A percentile compares a stretch with the other conserved stretches of the same genome.
Conservation (phyloP, 805 yeast species). For the Vanderwaltozyma yarrowii region DNA sequence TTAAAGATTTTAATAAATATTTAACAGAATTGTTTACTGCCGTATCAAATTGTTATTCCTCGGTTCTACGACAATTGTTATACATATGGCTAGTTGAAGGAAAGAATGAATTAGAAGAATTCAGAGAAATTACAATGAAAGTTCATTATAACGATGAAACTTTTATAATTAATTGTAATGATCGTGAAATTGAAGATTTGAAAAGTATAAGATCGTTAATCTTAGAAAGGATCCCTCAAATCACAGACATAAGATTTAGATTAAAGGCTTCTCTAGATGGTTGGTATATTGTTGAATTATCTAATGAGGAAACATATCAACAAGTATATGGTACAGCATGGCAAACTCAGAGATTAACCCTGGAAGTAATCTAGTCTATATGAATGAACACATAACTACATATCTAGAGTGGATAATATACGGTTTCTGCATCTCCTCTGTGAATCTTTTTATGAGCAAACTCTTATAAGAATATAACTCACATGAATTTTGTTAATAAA, state of each 20-base stretch:
- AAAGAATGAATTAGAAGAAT: neutral
- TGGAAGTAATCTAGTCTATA: neutral
- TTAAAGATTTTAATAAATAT: neutral
- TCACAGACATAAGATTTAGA: neutral
- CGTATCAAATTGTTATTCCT: neutral
- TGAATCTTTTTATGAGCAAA: too few relatives aligned
- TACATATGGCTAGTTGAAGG: constrained; percentile 1
- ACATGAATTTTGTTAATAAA: too few relatives aligned
- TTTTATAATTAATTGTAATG: constrained; percentile 12
- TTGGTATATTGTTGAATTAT: constrained; percentile 13
- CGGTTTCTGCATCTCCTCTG: too few relatives aligned
- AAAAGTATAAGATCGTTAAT: constrained; percentile 6
- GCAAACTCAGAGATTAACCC: constrained; percentile 5
- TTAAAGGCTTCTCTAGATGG: constrained; percentile 11
- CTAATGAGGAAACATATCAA: constrained; percentile 10
- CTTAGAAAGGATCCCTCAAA: neutral
- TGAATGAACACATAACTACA: too few relatives aligned
- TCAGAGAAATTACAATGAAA: constrained; percentile 9
- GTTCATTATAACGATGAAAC: constrained; percentile 11
- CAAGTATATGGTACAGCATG: constrained; percentile 6
- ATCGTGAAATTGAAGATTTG: constrained; percentile 8
- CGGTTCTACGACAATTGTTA: constrained; percentile 2
- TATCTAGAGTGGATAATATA: too few relatives aligned
- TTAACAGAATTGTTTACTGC: neutral
- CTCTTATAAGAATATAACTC: too few relatives aligned